Conservation (phyloP, 257 asterid species). For the Ehretia macrophylla region DNA sequence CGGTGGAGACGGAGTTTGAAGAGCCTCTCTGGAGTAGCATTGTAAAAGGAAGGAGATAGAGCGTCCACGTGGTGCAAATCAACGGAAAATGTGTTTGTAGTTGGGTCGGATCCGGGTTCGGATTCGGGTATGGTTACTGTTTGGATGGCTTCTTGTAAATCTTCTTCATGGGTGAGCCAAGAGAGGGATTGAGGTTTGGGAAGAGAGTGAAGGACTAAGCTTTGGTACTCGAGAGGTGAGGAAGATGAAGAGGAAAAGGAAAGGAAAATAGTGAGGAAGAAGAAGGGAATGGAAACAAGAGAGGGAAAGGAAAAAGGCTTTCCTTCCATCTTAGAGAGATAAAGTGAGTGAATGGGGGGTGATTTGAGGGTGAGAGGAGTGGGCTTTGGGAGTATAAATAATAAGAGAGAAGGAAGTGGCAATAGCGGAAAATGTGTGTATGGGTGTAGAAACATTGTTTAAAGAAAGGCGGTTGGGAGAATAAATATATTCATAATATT, state of each 20-base stretch:
- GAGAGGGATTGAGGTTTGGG: slow-evolving; percentile 48
- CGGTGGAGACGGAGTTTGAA: slow-evolving; percentile 67
- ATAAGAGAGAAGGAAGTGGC: neutral
- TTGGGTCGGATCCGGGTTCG: slow-evolving; percentile 12
- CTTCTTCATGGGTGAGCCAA: slow-evolving; percentile 26
- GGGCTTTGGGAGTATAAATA: slow-evolving; percentile 7
- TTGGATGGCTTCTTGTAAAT: neutral
- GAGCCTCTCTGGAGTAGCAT: slow-evolving; percentile 53
- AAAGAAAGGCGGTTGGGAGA: too few species aligned
- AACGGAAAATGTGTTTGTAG: slow-evolving; percentile 26
- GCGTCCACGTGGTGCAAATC: slow-evolving; percentile 63
- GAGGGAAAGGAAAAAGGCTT: slow-evolving; percentile 11
- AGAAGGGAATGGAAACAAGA: slow-evolving; percentile 9
- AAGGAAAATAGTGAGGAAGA: slow-evolving; percentile 14
- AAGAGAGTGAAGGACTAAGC: slow-evolving; percentile 41
- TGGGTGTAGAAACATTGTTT: too few species aligned
- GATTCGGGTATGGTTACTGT: neutral
- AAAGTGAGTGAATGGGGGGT: neutral
- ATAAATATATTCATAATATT: too few species aligned
- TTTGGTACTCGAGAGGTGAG: slow-evolving; percentile 31
- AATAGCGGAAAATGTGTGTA: too few species aligned
- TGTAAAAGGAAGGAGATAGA: slow-evolving; percentile 28
- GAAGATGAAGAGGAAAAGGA: slow-evolving; percentile 22
- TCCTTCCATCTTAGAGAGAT: slow-evolving; percentile 2
- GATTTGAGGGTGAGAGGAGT: neutral